A percentile compares a stretch with the other conserved stretches of the same genome.
Evolutionary conservation across 768 basidiomycete species (phyloP).

Genomic region (Podaxis rugospora): DNA sequence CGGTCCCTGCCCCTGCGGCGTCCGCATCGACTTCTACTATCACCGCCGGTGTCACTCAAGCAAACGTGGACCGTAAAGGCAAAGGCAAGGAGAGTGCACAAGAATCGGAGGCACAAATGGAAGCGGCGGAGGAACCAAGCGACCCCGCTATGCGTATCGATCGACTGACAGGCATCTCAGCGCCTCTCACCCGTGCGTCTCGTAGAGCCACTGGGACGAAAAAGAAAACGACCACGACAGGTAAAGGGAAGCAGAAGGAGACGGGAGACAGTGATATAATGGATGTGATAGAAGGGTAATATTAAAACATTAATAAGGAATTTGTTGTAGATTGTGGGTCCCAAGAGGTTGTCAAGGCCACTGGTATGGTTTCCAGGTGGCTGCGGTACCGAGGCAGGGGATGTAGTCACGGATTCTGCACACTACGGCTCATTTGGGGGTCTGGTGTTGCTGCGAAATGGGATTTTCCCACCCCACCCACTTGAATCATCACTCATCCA

Average conservation of each 20-base stretch:
- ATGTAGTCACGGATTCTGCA: background rate
- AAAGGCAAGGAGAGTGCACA: slow-evolving; percentile 15
- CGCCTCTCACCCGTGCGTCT: slow-evolving; percentile 16
- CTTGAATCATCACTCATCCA: background rate
- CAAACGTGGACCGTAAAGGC: background rate
- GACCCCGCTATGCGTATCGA: slow-evolving; percentile 16
- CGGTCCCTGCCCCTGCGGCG: background rate
- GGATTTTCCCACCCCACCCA: slow-evolving; percentile 7
- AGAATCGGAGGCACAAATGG: background rate
- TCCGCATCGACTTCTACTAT: background rate
- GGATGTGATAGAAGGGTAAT: background rate
- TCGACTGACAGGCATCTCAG: slow-evolving; percentile 21
- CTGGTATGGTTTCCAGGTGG: background rate
- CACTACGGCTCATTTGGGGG: background rate
- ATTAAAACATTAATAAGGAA: background rate
- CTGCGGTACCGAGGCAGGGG: background rate
- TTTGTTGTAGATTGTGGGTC: background rate
- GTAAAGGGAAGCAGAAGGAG: slow-evolving; percentile 10
- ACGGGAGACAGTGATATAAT: background rate
- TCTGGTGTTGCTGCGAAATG: background rate
- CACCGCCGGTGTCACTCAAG: background rate
- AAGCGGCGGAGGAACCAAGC: background rate
- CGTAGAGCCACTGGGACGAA: slow-evolving; percentile 9
- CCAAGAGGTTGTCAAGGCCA: background rate
- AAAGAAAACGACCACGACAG: slow-evolving; percentile 2